Conservation (phyloP, 2,329 filamentous ascomycete species). For the Paraphaeosphaeria sporulosa region DNA sequence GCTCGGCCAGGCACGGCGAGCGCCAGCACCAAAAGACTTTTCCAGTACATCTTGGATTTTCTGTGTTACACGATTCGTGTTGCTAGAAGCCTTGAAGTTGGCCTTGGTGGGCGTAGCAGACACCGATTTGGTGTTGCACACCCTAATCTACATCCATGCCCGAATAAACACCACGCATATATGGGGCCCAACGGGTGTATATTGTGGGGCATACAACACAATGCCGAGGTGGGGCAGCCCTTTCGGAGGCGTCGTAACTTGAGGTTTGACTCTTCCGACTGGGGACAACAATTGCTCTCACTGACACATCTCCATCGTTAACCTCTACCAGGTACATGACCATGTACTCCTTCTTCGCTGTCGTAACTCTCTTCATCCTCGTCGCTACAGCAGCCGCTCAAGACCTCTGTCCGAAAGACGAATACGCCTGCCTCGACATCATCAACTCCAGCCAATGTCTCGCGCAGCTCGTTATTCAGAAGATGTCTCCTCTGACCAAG, state of each 20-base stretch:
- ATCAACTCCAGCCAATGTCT: constrained; percentile 35
- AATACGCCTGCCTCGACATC: constrained; percentile 33
- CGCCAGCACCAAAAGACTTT: constrained; percentile 20
- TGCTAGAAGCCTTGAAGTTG: neutral
- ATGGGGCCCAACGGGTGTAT: constrained; percentile 15
- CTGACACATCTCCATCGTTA: neutral
- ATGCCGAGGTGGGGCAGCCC: constrained; percentile 22
- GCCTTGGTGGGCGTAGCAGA: neutral
- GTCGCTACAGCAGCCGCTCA: neutral
- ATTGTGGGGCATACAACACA: constrained; percentile 23
- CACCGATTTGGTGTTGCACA: constrained; percentile 7
- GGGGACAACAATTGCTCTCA: neutral
- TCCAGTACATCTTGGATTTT: constrained; percentile 25
- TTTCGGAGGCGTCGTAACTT: neutral
- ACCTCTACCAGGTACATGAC: neutral
- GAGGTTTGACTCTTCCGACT: neutral
- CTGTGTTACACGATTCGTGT: neutral
- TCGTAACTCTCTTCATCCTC: constrained; percentile 14
- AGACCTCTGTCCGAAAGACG: constrained; percentile 31
- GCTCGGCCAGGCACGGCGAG: constrained; percentile 26
- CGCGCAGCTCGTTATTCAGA: constrained; percentile 27
- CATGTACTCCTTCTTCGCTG: constrained; percentile 19
- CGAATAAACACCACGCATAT: constrained; percentile 5
- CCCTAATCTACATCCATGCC: constrained; percentile 13
- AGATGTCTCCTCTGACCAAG: constrained; percentile 20